Conservation (phyloP, 1,139 yeast species). For the Pneumocystis jirovecii region DNA sequence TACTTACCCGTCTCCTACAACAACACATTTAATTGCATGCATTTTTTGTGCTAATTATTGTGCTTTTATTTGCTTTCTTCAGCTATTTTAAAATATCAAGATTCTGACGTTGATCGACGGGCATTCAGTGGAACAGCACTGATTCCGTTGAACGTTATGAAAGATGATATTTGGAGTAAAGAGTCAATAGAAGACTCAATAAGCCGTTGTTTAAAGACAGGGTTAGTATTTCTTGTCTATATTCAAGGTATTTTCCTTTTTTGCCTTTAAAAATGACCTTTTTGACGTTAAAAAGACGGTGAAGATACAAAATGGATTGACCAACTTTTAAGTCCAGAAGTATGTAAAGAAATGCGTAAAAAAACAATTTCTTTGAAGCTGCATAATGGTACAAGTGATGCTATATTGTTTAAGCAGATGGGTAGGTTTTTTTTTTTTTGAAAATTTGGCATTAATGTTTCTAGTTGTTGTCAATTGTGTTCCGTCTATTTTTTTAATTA, state of each 20-base stretch:
- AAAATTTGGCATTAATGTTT: not conserved
- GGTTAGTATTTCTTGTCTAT: not conserved
- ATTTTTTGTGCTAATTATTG: constrained; percentile 23
- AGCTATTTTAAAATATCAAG: not conserved
- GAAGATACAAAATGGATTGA: not conserved
- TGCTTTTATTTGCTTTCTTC: not conserved
- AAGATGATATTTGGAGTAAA: not conserved
- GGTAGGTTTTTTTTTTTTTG: not conserved
- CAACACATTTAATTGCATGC: constrained; percentile 91
- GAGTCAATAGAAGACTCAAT: not conserved
- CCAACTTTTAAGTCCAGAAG: not conserved
- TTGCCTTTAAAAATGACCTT: not conserved
- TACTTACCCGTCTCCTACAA: constrained; percentile 71
- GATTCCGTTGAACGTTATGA: not conserved
- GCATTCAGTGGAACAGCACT: not conserved
- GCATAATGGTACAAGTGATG: not conserved
- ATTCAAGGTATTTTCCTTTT: not conserved
- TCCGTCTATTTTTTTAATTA: not conserved
- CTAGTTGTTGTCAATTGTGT: not conserved
- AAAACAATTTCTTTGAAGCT: not conserved
- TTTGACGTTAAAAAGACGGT: not conserved
- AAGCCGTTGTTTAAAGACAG: not conserved
- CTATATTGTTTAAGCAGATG: not conserved
- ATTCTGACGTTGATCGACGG: not conserved
- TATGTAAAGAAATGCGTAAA: not conserved